These are phyloP conservation scores for Dittrichia graveolens DNA, from an alignment of 129 eudicot species.

Conservation along the genomic window DNA sequence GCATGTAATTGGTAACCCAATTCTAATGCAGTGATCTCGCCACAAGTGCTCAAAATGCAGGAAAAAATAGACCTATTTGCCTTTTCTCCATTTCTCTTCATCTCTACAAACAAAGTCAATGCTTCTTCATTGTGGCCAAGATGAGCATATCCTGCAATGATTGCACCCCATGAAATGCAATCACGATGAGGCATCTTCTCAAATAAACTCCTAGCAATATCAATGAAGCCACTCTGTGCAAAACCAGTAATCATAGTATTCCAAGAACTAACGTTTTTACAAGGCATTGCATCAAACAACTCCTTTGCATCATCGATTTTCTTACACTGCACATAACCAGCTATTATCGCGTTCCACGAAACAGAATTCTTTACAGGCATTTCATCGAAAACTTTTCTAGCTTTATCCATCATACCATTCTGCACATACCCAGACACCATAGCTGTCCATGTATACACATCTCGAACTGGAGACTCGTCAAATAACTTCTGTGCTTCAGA, in stretches of 20 bases:
- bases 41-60: slow-evolving; percentile 20
- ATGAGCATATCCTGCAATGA: slow-evolving; percentile 12
- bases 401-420: slow-evolving; percentile 8
- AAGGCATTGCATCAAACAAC: slow-evolving; percentile 14
- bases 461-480: slow-evolving; percentile 11
- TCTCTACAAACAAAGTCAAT: slow-evolving; percentile 2
- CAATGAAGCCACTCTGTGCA: slow-evolving; percentile 11
- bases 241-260: slow-evolving; percentile 19
- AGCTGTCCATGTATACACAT: slow-evolving; percentile 17
- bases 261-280: slow-evolving; percentile 24
- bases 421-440: slow-evolving; percentile 22
- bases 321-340: slow-evolving; percentile 17
- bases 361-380: slow-evolving; percentile 18
- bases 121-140: slow-evolving; percentile 10
- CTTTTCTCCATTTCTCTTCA: slow-evolving; percentile 17
- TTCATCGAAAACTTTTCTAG: slow-evolving; percentile 18
- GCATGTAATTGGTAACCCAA: slow-evolving; percentile 15
- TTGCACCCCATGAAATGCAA: slow-evolving; percentile 22
- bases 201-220: slow-evolving; percentile 1
- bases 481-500: slow-evolving; percentile 5
- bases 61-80: slow-evolving; percentile 18
- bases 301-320: slow-evolving; percentile 15
- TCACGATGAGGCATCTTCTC: slow-evolving; percentile 19
- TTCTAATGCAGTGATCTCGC: slow-evolving; percentile 10
- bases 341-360: slow-evolving; percentile 18